phyloP scores from a whole-genome alignment of 2,329 filamentous ascomycete species.

The Aspergillus tamarii region DNA sequence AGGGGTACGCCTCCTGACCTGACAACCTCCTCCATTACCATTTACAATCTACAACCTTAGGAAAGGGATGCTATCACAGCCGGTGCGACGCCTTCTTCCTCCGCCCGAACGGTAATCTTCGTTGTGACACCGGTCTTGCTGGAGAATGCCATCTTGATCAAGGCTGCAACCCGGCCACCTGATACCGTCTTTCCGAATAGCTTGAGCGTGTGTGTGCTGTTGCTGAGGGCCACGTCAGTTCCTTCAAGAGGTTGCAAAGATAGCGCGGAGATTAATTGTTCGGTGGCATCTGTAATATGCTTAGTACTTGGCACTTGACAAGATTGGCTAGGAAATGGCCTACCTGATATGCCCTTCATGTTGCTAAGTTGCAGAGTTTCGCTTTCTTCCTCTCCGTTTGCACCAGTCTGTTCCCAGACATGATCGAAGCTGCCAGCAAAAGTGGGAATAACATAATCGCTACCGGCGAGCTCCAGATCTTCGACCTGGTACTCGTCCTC shows the following conservation, averaged over 20 bases:
- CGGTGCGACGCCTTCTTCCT: constrained; percentile 87
- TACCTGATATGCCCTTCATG: constrained; percentile 91
- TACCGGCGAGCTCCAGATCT: constrained; percentile 85
- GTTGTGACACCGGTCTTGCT: constrained; percentile 92
- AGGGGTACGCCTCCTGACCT: constrained; percentile 21
- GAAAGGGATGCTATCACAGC: constrained; percentile 83
- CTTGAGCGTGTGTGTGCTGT: constrained; percentile 91
- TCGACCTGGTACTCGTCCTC: constrained; percentile 98
- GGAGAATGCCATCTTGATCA: constrained; percentile 90
- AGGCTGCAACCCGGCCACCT: constrained; percentile 84
- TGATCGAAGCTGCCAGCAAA: constrained; percentile 96
- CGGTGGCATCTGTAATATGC: constrained; percentile 75
- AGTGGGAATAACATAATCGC: constrained; percentile 90
- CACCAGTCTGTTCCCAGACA: constrained; percentile 90
- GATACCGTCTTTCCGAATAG: constrained; percentile 92
- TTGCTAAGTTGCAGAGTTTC: constrained; percentile 88
- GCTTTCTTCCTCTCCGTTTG: constrained; percentile 83
- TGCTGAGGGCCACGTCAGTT: constrained; percentile 85
- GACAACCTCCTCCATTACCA: constrained; percentile 20
- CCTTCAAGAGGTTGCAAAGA: constrained; percentile 93
- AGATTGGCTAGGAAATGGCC: constrained; percentile 38
- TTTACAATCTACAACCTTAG: constrained; percentile 50
- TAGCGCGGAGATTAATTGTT: constrained; percentile 81
- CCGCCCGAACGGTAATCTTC: constrained; percentile 88
- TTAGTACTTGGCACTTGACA: constrained; percentile 27